These are phyloP conservation scores for Candida glucosophila DNA, from an alignment of 1,139 yeast species.

Conservation along the genomic window DNA sequence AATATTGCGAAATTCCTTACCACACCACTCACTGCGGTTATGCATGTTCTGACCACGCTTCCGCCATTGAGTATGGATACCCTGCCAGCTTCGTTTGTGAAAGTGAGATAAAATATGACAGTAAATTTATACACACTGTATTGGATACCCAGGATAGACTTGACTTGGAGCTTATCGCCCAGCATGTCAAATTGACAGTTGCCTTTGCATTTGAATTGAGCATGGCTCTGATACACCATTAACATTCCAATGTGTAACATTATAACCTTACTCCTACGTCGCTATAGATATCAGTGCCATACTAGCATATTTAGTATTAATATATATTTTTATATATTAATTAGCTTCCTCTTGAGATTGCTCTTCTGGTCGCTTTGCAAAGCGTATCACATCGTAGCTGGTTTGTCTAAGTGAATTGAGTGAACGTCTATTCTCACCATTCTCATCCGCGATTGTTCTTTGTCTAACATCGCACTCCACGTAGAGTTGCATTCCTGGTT, in stretches of 20 bases:
- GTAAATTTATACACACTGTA: conserved; percentile 66
- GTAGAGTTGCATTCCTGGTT: conserved; percentile 33
- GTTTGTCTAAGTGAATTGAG: conserved; percentile 28
- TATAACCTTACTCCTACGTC: too few relatives aligned
- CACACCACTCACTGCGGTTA: conserved; percentile 80
- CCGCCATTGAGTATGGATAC: conserved; percentile 74
- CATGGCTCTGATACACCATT: too few relatives aligned
- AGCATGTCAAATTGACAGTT: conserved; percentile 68
- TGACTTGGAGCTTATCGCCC: conserved; percentile 66
- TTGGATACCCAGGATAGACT: conserved; percentile 77
- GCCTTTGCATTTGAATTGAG: conserved; percentile 67
- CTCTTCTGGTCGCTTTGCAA: conserved; percentile 23
- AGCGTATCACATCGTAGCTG: conserved; percentile 30
- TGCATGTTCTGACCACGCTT: conserved; percentile 89
- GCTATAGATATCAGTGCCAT: too few relatives aligned
- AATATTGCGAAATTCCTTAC: conserved; percentile 60
- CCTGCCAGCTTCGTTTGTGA: conserved; percentile 82
- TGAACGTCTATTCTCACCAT: conserved; percentile 22
- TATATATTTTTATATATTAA: too few relatives aligned
- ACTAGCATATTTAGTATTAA: too few relatives aligned
- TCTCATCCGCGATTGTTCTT: conserved; percentile 25
- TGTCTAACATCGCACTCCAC: conserved; percentile 37
- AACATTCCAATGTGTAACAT: neutral
- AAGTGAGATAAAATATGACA: conserved; percentile 53
- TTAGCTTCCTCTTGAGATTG: conserved; percentile 7